Base-by-base conservation (phyloP, 768 basidiomycete species). In the Dioszegia crocea region DNA sequence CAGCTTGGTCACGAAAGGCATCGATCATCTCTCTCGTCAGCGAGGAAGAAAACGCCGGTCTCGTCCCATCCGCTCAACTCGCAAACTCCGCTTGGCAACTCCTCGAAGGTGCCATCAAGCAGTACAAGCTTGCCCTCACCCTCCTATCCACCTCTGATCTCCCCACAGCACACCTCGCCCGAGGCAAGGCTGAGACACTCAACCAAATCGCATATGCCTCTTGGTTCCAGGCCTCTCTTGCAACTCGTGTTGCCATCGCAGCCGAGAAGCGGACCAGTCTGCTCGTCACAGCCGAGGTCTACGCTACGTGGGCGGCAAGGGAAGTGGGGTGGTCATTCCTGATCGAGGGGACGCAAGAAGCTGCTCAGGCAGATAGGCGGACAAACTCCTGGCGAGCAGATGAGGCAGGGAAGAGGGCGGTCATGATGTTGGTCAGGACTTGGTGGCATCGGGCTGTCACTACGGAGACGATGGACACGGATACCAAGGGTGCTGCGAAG, bases 311-410 rank as follows among this genome's bases (percentile, higher is more conserved):
- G 77, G 75, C 77, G 11, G 75, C 77, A 2, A 59, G 71, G 36
- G 77, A 78, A 58, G 70, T 77, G 24, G 76, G 76, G 10, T 76
- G 73, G 75, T 73, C 73, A 4, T 76, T 71, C 61, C 31, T 76
- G 10, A 73, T 75, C 36, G 76, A 77, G 48, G 74, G 68, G 6
- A 70, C 68, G 0, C 61, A 64, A 46, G 69, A 73, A 29, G 53
- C 74, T 9, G 53, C 62, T n/a, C 49, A 62, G 19, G 65, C 68
- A 26, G 72, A 71, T 57, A 59, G 70, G 43, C 49, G 65, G n/a
- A 65, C 70, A 30, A 65, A 67, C 45, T 69, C 70, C 3, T 70
- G 67, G 74, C 44, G 70, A 31, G 64, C 72, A 27, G 66, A 73
- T 27, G 74, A 76, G 52, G 53, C 62, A 9, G 74, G 74, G 33